Evolutionary conservation across 441 rosid genomes (phyloP).

Genomic region (Daphne laureola): DNA sequence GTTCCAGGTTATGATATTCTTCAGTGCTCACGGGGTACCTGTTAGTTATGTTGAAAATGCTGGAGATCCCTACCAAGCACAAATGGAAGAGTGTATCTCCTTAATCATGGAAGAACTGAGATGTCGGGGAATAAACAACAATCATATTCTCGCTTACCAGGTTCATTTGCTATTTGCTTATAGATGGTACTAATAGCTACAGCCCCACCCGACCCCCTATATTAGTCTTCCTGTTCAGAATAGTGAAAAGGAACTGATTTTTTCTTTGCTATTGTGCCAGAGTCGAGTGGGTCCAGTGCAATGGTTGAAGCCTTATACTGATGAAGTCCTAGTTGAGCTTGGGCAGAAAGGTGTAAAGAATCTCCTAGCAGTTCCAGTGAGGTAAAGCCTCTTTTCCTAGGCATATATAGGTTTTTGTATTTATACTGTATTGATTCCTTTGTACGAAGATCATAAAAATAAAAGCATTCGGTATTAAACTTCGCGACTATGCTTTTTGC

Average conservation of each 20-base stretch:
- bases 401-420: no score
- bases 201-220: background rate
- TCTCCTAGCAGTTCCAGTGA: slow-evolving; percentile 89
- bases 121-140: slow-evolving; percentile 59
- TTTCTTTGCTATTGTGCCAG: slow-evolving; percentile 27
- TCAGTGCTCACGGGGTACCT: slow-evolving; percentile 97
- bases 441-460: no score
- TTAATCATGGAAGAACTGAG: slow-evolving; percentile 81
- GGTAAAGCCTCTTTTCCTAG: slow-evolving; percentile 27
- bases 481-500: no score
- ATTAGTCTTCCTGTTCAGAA: background rate
- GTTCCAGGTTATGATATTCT: slow-evolving; percentile 76
- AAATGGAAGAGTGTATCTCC: slow-evolving; percentile 89
- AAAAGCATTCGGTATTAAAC: no score
- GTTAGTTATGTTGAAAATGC: slow-evolving; percentile 81
- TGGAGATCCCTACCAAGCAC: slow-evolving; percentile 94
- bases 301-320: slow-evolving; percentile 95
- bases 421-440: no score
- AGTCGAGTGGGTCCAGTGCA: slow-evolving; percentile 99
- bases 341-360: slow-evolving; percentile 93
- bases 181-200: background rate
- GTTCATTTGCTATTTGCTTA: slow-evolving; percentile 28
- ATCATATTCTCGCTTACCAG: slow-evolving; percentile 86
- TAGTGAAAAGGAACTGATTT: background rate
- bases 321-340: slow-evolving; percentile 88